Percentiles rank a stretch among this genome's conserved stretches.
Evolutionary conservation across 2,329 filamentous ascomycete species (phyloP).

Genomic region (Passalora sequoiae): DNA sequence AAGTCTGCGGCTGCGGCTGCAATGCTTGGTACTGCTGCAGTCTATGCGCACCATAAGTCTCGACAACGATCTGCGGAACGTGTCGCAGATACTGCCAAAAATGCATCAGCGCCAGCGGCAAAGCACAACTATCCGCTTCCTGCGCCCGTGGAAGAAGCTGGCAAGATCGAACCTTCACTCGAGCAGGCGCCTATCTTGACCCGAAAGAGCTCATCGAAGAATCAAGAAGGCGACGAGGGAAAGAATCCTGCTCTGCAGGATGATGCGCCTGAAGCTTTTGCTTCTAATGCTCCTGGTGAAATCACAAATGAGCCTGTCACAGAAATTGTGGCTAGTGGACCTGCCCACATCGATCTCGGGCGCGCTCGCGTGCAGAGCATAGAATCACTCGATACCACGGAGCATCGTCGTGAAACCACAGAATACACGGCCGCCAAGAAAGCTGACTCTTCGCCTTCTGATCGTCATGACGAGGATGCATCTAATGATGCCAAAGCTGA

Average conservation of each 20-base stretch:
- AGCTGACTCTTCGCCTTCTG: neutral
- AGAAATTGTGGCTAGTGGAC: constrained; percentile 1
- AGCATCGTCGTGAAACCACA: neutral
- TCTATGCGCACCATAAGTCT: constrained; percentile 19
- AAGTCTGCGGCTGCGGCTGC: constrained; percentile 26
- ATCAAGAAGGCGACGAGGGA: constrained; percentile 27
- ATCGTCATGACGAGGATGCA: neutral
- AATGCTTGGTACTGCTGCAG: constrained; percentile 27
- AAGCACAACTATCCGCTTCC: constrained; percentile 12
- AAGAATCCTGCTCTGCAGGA: constrained; percentile 18
- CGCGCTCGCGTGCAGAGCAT: neutral
- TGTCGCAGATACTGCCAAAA: neutral
- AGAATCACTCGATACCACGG: neutral
- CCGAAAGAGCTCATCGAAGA: constrained; percentile 17
- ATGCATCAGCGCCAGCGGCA: no score
- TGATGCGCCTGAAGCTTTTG: constrained; percentile 1
- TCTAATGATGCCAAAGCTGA: neutral
- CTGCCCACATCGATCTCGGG: neutral
- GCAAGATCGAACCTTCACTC: neutral
- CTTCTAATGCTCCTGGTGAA: neutral
- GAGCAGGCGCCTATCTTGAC: constrained; percentile 4
- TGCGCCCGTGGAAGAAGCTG: constrained; percentile 7
- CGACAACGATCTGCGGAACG: constrained; percentile 16
- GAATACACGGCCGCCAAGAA: neutral
- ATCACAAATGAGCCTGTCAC: neutral